Evolutionary conservation across 2,329 filamentous ascomycete genomes (phyloP), one percentile per base, ranked within the genome.

Genomic region (Peltaster fructicola): DNA sequence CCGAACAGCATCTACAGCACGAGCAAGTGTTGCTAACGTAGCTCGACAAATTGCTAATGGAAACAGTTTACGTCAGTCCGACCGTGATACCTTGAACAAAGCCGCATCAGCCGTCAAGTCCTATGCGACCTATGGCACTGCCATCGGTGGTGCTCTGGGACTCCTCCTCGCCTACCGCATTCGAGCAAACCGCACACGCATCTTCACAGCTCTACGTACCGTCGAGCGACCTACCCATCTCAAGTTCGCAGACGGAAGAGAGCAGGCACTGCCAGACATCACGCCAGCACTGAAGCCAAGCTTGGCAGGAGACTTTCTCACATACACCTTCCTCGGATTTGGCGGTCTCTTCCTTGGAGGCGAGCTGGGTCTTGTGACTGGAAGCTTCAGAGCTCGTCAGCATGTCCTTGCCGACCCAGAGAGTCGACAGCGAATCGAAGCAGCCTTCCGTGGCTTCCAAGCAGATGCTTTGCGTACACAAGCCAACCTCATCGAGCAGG

Each of bases 331-430:
- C 40, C 69, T 74, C 22, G 61, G 62, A 0, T 41, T 63, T 1
- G 70, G 68, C 8, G 70, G 71, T 0, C 42, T 74, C 4, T 68
- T 77, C 32, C 34, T 77, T 5, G 70, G 70, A 6, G 71, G 72
- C 6, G 72, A 77, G 49, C 48, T 60, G 8, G 71, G 72, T 0
- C 49, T 75, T 22, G 34, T 74, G 29, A 60, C 58, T 0, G 71
- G 73, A 1, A 59, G 58, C 1, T 56, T 57, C 22, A 56, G 60
- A 4, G 69, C 66, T 3, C 55, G 59, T 15, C 53, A 62, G 17
- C 51, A 51, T 1, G 63, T 77, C 26, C 54, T 52, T 1, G 45
- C 45, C 14, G 64, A 76, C 36, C 57, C 64, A 0, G 64, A 63
- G 27, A 54, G 57, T 9, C 56, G 53, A 34, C 49, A 55, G 36